Evolutionary conservation across 306 rosid species (phyloP).

Genomic region (Inga oerstediana): DNA sequence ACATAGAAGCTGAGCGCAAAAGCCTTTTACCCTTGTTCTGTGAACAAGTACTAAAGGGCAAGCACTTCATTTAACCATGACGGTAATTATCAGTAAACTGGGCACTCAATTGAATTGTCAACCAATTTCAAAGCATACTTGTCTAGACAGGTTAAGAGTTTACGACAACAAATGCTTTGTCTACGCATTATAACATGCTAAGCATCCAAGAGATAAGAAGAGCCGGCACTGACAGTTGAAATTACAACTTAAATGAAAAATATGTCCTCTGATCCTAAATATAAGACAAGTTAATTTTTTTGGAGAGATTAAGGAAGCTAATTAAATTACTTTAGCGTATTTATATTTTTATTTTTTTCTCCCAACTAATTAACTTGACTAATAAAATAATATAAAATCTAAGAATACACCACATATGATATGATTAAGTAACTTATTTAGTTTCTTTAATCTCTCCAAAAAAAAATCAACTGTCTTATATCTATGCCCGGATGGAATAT

Average conservation of each 20-base stretch:
- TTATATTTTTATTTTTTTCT: too few relatives aligned
- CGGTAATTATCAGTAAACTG: not conserved
- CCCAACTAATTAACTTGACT: too few relatives aligned
- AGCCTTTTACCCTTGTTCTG: not conserved
- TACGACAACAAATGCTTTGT: not conserved
- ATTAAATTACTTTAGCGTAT: too few relatives aligned
- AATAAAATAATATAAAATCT: too few relatives aligned
- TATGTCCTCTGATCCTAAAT: not conserved
- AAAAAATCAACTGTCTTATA: too few relatives aligned
- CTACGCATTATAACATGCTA: not conserved
- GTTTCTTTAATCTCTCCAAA: too few relatives aligned
- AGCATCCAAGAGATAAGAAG: not conserved
- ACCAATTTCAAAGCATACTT: not conserved
- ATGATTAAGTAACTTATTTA: too few relatives aligned
- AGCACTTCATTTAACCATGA: not conserved
- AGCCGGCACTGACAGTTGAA: not conserved
- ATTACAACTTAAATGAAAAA: not conserved
- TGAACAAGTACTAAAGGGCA: not conserved
- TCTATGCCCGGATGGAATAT: too few relatives aligned
- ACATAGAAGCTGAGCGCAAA: not conserved
- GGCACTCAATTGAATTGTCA: not conserved
- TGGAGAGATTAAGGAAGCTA: too few relatives aligned
- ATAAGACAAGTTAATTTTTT: too few relatives aligned
- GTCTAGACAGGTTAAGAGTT: not conserved
- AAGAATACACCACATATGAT: too few relatives aligned